Percentiles rank a stretch among this genome's conserved stretches.
These are phyloP conservation scores for Oehlia diaphana DNA, from an alignment of 192 early-diverging fungal species.

Conservation along the genomic window DNA sequence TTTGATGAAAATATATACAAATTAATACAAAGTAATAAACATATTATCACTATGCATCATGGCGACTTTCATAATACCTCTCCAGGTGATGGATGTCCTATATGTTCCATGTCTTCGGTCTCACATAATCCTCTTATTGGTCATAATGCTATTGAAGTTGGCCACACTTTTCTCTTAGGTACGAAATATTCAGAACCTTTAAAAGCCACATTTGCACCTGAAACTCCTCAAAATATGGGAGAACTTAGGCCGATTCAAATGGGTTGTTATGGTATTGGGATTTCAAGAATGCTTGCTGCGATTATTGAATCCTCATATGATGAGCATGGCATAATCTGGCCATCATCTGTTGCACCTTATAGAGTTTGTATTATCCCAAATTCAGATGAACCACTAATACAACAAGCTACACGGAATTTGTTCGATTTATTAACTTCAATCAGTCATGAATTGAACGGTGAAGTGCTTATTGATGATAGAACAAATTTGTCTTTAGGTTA, in stretches of 20 bases:
- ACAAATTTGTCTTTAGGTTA: constrained; percentile 64
- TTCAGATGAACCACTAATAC: constrained; percentile 34
- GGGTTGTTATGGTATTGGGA: constrained; percentile 91
- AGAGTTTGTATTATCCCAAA: constrained; percentile 64
- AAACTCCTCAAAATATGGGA: constrained; percentile 29
- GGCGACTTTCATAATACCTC: constrained; percentile 51
- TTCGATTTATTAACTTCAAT: constrained; percentile 47
- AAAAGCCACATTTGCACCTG: constrained; percentile 52
- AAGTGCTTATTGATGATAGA: constrained; percentile 75
- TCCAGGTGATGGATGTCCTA: constrained; percentile 50
- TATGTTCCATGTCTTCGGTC: constrained; percentile 32
- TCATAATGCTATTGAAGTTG: constrained; percentile 76
- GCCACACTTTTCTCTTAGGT: constrained; percentile 88
- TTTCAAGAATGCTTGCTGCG: constrained; percentile 82
- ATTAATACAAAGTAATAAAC: not conserved
- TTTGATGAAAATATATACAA: constrained; percentile 12
- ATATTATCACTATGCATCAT: not conserved
- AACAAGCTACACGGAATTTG: constrained; percentile 34
- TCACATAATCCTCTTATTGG: constrained; percentile 35
- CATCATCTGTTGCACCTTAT: constrained; percentile 77
- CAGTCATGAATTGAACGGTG: constrained; percentile 31
- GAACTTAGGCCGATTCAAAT: constrained; percentile 64
- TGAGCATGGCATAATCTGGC: constrained; percentile 77
- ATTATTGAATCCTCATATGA: constrained; percentile 69
- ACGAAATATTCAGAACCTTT: constrained; percentile 81